These are phyloP conservation scores for Chenopodium berlandieri DNA, from an alignment of 148 eudicot species.

Conservation along the genomic window DNA sequence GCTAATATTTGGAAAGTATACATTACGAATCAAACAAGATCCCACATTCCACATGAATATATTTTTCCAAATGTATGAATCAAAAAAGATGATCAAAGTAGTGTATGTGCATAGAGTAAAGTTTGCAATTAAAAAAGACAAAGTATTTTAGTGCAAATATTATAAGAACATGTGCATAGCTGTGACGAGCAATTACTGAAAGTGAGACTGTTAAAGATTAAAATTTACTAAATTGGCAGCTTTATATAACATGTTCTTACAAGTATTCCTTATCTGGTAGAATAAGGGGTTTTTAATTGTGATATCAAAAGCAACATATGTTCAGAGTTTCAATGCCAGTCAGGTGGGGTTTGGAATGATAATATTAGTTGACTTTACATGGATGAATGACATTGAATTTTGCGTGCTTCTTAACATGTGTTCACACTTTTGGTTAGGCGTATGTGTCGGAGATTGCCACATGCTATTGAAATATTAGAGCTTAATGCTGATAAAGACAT, in stretches of 20 bases:
- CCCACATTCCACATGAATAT: no score
- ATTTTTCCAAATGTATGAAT: no score
- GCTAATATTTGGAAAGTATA: no score
- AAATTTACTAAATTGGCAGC: neutral
- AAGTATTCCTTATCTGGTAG: neutral
- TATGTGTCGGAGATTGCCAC: conserved; percentile 50
- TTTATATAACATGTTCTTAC: neutral
- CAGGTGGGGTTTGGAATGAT: neutral
- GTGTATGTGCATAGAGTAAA: no score
- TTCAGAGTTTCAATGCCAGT: neutral
- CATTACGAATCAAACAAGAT: no score
- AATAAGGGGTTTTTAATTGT: neutral
- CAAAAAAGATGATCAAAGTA: no score
- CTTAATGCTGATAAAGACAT: conserved; percentile 52
- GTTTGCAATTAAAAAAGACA: no score
- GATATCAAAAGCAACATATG: neutral
- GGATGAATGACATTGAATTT: neutral
- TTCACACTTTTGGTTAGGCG: conserved; percentile 52
- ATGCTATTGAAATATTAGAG: conserved; percentile 66
- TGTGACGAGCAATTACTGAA: neutral
- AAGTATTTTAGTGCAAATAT: no score
- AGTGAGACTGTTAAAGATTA: neutral
- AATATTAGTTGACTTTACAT: neutral
- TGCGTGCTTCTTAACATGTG: neutral
- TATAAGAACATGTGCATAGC: neutral